Percentiles rank a stretch among this genome's conserved stretches.
Conservation (phyloP, 2,329 filamentous ascomycete species). For the Ascochyta rabiei region DNA sequence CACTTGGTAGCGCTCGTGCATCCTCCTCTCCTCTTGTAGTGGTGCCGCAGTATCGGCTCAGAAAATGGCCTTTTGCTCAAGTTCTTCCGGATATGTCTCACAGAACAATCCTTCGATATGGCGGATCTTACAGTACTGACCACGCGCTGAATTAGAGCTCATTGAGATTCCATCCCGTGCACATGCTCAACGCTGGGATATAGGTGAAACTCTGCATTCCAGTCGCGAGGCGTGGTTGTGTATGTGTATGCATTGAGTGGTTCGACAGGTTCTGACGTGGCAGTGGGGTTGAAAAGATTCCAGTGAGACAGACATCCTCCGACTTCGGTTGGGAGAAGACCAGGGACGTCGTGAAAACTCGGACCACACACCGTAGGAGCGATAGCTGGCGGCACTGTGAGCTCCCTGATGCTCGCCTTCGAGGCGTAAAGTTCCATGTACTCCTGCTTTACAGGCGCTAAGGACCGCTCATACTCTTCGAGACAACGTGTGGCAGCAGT, state of each 20-base stretch:
- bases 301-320: conserved; percentile 40
- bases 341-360: background rate
- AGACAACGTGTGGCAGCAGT: conserved; percentile 40
- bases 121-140: background rate
- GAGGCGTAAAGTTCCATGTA: conserved; percentile 41
- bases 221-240: conserved; percentile 37
- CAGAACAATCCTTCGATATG: background rate
- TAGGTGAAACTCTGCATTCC: conserved; percentile 42
- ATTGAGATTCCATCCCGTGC: conserved; percentile 6
- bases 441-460: conserved; percentile 41
- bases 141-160: background rate
- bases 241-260: conserved; percentile 27
- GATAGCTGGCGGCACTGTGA: conserved; percentile 13
- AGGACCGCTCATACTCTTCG: conserved; percentile 42
- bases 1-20: too few relatives aligned
- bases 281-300: conserved; percentile 40
- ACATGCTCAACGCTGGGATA: conserved; percentile 11
- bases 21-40: too few relatives aligned
- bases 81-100: background rate
- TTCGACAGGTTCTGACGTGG: conserved; percentile 29
- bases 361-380: conserved; percentile 1
- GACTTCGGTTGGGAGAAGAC: conserved; percentile 19
- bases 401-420: conserved; percentile 28
- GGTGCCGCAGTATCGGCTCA: too few relatives aligned
- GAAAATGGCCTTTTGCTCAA: too few relatives aligned